Evolutionary conservation across 2,329 filamentous ascomycete genomes (phyloP), one percentile per base, ranked within the genome.

Genomic region (Neoarthrinium moseri): DNA sequence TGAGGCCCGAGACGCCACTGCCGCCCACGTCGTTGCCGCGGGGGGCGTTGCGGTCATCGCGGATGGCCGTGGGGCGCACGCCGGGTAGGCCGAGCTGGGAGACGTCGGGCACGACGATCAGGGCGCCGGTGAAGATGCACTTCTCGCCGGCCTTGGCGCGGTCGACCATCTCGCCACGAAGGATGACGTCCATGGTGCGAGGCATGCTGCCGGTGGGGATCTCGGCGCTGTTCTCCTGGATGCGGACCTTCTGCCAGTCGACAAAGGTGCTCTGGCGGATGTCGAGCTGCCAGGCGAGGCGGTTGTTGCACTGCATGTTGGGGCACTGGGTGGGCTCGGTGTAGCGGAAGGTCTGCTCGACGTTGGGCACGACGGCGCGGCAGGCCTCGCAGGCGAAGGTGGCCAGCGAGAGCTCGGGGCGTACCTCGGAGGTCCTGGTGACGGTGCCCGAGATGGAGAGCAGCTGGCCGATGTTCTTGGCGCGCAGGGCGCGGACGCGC

Each of bases 131-230:
- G 67, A 99, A 99, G 60, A 99, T 89, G 66, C 94, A 99, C 69
- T 95, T 96, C 69, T 99, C 94, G 53, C 94, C 94, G 39, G 94
- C 94, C 73, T 97, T 97, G 43, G 92, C 91, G 42, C 94, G 84
- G 60, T 99, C 94, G 21, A 99, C 94, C 73, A 99, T 96, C 66
- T 99, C 94, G 60, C 94, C 94, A 50, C 94, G 86, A 26, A 99
- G 70, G 55, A 99, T 96, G 33, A 99, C 87, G 60, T 99, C 94
- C 82, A 99, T 94, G 3, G 94, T 99, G 49, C 94, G 82, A 20
- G 94, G 94, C 94, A 99, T 99, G 70, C 91, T 96, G 45, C 94
- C 94, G 0, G 94, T 99, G 0, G 94, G 94, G 29, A 99, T 99
- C 65, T 99, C 94, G 4, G 92, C 92, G 56, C 91, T 96, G 72